Evolutionary conservation across 2,329 filamentous ascomycete genomes (phyloP), one percentile per base, ranked within the genome.

Genomic region (Fonsecaea multimorphosa): DNA sequence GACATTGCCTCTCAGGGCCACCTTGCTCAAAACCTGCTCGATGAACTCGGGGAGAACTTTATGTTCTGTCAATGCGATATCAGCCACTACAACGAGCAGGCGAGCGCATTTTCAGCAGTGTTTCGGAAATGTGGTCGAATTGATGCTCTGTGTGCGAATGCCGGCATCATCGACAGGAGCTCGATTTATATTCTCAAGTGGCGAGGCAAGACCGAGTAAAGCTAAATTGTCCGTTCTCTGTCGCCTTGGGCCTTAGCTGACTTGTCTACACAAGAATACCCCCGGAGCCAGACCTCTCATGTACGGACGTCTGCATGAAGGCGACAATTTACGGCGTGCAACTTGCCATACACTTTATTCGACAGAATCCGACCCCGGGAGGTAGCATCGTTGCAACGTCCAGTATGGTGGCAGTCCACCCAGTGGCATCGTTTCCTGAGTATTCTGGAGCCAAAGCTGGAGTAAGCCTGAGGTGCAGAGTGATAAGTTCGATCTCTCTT

Each of bases 271-370:
- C 14, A 16, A 65, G 63, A 24, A 69, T 82, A 31, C 82, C 82
- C 3, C 74, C 81, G 0, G 77, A 78, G 64, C 83, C 83, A 1
- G 77, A 84, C 66, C 69, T 82, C 2, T 61, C 71, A 0, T 79
- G 78, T 58, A 84, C 82, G 1, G 82, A 85, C 67, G 73, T 83
- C 14, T 78, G 82, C 69, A 81, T 81, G 73, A 84, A 85, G 71
- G 81, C 81, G 2, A 78, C 85, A 0, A 72, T 85, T 0, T 84
- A 84, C 62, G 81, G 82, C 2, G 81, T 79, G 1, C 77, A 79
- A 61, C 74, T 85, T 8, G 81, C 83, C 22, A 81, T 79, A 11
- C 82, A 85, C 68, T 85, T 84, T 69, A 85, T 85, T 83, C 77
- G 82, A 14, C 79, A 83, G 63, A 85, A 84, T 60, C 70, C 73